Evolutionary conservation across 2,329 filamentous ascomycete species (phyloP).

Genomic region (Botryotinia narcissicola): DNA sequence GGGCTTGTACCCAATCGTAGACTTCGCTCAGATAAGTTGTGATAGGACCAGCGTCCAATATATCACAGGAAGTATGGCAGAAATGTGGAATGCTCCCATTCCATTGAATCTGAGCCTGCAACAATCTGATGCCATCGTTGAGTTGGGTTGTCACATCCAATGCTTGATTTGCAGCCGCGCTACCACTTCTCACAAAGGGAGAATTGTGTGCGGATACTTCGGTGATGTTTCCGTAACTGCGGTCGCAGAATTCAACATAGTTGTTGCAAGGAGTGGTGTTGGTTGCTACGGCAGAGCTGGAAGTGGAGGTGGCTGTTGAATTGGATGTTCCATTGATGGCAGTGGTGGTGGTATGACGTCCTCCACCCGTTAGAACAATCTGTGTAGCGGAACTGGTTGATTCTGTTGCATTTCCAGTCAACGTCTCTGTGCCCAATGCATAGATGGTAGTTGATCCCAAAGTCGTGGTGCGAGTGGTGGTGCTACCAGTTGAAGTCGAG

Average conservation of each 20-base stretch:
- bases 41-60: constrained; percentile 78
- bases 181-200: constrained; percentile 68
- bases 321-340: constrained; percentile 49
- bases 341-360: constrained; percentile 34
- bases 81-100: constrained; percentile 65
- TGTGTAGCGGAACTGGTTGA: constrained; percentile 37
- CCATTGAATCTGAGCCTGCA: constrained; percentile 64
- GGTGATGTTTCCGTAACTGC: constrained; percentile 80
- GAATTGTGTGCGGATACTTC: constrained; percentile 78
- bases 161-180: constrained; percentile 73
- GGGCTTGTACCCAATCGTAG: constrained; percentile 65
- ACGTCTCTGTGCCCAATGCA: constrained; percentile 24
- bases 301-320: constrained; percentile 46
- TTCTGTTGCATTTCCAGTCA: constrained; percentile 30
- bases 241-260: constrained; percentile 70
- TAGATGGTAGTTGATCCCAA: constrained; percentile 35
- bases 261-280: constrained; percentile 82
- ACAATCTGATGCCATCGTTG: constrained; percentile 69
- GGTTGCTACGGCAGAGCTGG: constrained; percentile 47
- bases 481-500: constrained; percentile 31
- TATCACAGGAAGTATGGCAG: constrained; percentile 80
- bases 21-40: constrained; percentile 70
- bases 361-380: constrained; percentile 40
- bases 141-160: constrained; percentile 67
- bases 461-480: constrained; percentile 31